Percentiles rank a stretch among this genome's conserved stretches.
These are phyloP conservation scores for Onygenales sp. DNA, from an alignment of 2,329 filamentous ascomycete genomes.

Conservation along the genomic window DNA sequence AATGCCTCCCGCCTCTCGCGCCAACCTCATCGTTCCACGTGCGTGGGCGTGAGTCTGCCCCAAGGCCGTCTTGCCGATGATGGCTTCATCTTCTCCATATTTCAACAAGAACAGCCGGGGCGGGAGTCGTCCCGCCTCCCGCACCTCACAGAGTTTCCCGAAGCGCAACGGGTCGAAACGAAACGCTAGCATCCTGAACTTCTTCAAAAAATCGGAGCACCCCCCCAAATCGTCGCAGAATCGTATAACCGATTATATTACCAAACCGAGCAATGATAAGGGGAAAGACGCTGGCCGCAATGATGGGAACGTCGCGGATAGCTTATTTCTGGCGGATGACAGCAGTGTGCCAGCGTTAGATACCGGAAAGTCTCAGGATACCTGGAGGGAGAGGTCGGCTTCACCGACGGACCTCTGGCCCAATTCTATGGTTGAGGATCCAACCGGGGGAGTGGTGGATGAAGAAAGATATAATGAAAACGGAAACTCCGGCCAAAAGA, in stretches of 20 bases:
- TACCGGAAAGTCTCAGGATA: background rate
- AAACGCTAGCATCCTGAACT: slow-evolving; percentile 62
- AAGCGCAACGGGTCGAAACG: background rate
- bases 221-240: slow-evolving; percentile 34
- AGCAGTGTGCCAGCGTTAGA: background rate
- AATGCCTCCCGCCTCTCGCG: background rate
- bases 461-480: slow-evolving; percentile 25
- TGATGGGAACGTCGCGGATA: slow-evolving; percentile 11
- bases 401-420: slow-evolving; percentile 28
- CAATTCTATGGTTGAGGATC: slow-evolving; percentile 8
- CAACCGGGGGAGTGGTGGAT: slow-evolving; percentile 11
- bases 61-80: background rate
- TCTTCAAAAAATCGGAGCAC: slow-evolving; percentile 61
- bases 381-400: slow-evolving; percentile 13
- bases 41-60: too few relatives aligned
- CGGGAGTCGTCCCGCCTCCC: background rate
- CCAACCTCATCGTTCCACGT: background rate
- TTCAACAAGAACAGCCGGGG: background rate
- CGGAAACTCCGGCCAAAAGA: slow-evolving; percentile 20
- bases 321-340: slow-evolving; percentile 28
- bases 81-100: background rate
- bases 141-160: background rate
- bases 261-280: slow-evolving; percentile 19
- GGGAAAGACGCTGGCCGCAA: background rate
- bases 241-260: slow-evolving; percentile 44